Conservation (phyloP, 345 rosid genomes). For the thale cress (Arabidopsis thaliana) region DNA sequence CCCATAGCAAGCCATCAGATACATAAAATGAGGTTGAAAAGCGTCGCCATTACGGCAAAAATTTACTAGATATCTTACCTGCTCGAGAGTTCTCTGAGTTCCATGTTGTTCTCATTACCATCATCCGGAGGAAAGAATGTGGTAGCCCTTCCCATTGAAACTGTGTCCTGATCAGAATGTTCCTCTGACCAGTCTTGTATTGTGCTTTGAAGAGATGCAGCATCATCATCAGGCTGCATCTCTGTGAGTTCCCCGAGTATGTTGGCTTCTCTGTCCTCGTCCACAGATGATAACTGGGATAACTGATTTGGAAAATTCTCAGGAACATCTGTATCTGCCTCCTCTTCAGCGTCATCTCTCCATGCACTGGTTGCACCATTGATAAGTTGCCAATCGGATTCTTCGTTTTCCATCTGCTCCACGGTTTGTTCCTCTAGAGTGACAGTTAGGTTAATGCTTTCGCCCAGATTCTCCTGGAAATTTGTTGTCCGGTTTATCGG, state of each 20-base stretch:
- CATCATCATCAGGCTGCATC: constrained; percentile 47
- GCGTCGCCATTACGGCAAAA: constrained; percentile 4
- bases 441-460: constrained; percentile 45
- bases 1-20: constrained; percentile 34
- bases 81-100: constrained; percentile 83
- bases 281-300: constrained; percentile 44
- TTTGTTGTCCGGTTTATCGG: constrained; percentile 37
- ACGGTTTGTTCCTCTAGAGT: constrained; percentile 46
- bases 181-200: constrained; percentile 63
- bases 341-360: constrained; percentile 51
- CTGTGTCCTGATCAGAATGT: constrained; percentile 56
- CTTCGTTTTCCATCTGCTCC: constrained; percentile 55
- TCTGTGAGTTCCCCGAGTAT: constrained; percentile 50
- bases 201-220: constrained; percentile 52
- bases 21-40: constrained; percentile 19
- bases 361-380: constrained; percentile 50
- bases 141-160: constrained; percentile 53
- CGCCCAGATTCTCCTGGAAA: constrained; percentile 47
- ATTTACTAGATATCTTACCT: constrained; percentile 52
- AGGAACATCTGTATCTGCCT: constrained; percentile 42
- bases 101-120: constrained; percentile 65
- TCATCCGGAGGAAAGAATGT: constrained; percentile 65
- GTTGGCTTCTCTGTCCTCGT: constrained; percentile 53
- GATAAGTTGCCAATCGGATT: constrained; percentile 49
- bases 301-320: constrained; percentile 53